Conservation (phyloP, 2,329 filamentous ascomycete genomes). For the Zelopaecilomyces penicillatus region DNA sequence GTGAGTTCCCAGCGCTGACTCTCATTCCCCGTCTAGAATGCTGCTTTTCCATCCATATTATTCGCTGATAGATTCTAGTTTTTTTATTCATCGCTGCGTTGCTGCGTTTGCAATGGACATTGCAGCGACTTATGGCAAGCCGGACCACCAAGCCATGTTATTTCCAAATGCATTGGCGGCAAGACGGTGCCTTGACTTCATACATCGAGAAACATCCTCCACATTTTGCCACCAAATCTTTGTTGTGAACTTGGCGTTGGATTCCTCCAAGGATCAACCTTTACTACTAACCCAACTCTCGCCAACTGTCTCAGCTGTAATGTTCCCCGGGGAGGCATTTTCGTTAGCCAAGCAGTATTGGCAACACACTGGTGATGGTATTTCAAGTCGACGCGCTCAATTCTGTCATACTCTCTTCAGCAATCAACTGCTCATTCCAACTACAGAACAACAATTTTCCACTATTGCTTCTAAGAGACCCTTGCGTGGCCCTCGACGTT, state of each 20-base stretch:
- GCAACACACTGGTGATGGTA: constrained; percentile 91
- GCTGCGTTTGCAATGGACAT: constrained; percentile 64
- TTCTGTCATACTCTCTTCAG: constrained; percentile 72
- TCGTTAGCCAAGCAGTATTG: constrained; percentile 84
- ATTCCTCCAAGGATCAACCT: constrained; percentile 42
- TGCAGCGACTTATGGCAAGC: constrained; percentile 51
- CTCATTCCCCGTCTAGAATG: constrained; percentile 2
- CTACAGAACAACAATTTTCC: constrained; percentile 18
- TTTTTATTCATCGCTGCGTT: constrained; percentile 84
- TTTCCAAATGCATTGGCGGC: constrained; percentile 69
- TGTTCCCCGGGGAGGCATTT: constrained; percentile 62
- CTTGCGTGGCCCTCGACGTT: constrained; percentile 68
- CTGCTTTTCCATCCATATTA: constrained; percentile 2
- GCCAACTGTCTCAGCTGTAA: constrained; percentile 58
- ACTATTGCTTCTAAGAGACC: constrained; percentile 26
- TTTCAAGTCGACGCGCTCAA: constrained; percentile 84
- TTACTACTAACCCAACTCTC: constrained; percentile 45
- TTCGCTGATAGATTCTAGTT: constrained; percentile 65
- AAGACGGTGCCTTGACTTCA: constrained; percentile 65
- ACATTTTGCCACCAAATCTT: constrained; percentile 40
- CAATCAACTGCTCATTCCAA: constrained; percentile 49
- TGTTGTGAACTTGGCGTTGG: constrained; percentile 56
- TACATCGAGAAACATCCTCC: constrained; percentile 50
- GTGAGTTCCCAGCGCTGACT: constrained; percentile 35
- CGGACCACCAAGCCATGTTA: constrained; percentile 64